These are phyloP conservation scores for Lepidium sativum DNA, from an alignment of 345 rosid species.

Conservation along the genomic window DNA sequence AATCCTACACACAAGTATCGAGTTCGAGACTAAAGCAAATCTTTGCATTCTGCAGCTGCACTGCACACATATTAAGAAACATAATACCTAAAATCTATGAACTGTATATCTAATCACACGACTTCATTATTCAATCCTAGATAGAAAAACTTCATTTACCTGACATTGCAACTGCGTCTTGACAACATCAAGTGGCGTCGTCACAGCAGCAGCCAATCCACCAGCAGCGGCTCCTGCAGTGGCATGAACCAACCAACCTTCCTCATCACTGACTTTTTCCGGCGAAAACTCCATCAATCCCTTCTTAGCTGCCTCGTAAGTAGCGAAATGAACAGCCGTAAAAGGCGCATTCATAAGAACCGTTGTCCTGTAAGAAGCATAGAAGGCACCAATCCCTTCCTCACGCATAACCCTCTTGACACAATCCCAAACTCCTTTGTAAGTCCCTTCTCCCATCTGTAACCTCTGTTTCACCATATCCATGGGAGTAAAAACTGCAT, in stretches of 20 bases:
- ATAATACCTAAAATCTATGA: neutral
- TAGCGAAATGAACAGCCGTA: constrained; percentile 74
- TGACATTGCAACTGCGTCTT: constrained; percentile 98
- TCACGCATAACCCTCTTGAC: constrained; percentile 64
- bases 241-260: constrained; percentile 54
- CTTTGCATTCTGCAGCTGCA: neutral
- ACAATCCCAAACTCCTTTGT: constrained; percentile 76
- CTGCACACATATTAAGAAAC: neutral
- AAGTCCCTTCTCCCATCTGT: constrained; percentile 53
- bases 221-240: constrained; percentile 94
- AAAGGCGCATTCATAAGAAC: constrained; percentile 93
- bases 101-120: neutral
- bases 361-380: constrained; percentile 88
- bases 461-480: constrained; percentile 97
- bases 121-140: neutral
- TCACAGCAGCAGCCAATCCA: constrained; percentile 68
- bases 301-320: constrained; percentile 80
- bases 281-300: constrained; percentile 67
- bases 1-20: neutral
- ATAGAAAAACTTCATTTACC: constrained; percentile 34
- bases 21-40: neutral
- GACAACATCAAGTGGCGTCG: constrained; percentile 85
- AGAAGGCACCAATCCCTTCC: constrained; percentile 77
- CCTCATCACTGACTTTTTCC: constrained; percentile 57
- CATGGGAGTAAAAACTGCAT: constrained; percentile 90